These are phyloP conservation scores for Leccinum pachyderme DNA, from an alignment of 1,284 basidiomycete species.

Conservation along the genomic window DNA sequence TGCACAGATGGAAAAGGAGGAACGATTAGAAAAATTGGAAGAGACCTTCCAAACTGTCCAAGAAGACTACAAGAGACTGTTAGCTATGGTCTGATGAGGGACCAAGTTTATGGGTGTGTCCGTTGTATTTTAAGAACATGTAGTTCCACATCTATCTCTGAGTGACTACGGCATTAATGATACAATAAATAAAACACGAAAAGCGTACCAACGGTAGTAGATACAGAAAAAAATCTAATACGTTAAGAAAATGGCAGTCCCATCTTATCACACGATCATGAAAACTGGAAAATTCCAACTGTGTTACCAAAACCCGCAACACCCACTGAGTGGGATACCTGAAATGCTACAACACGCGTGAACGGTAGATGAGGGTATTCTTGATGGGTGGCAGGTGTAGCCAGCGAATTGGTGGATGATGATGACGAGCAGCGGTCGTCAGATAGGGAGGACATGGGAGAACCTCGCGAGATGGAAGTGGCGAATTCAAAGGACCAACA, in stretches of 20 bases:
- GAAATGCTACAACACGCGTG: constrained; percentile 67
- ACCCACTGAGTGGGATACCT: constrained; percentile 46
- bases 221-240: constrained; percentile 19
- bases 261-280: constrained; percentile 16
- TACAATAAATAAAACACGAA: constrained; percentile 29
- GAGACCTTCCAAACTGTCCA: constrained; percentile 90
- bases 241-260: neutral
- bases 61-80: constrained; percentile 84
- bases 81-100: constrained; percentile 47
- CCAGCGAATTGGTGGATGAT: constrained; percentile 11
- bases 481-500: constrained; percentile 71
- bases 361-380: constrained; percentile 65
- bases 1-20: constrained; percentile 80
- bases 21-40: constrained; percentile 86
- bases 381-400: constrained; percentile 15
- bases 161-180: constrained; percentile 10
- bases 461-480: constrained; percentile 45
- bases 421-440: constrained; percentile 18
- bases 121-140: neutral
- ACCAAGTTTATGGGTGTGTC: neutral
- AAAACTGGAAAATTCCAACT: constrained; percentile 60
- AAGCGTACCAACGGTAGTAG: constrained; percentile 12
- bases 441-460: constrained; percentile 48
- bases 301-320: constrained; percentile 81
- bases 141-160: neutral